These are phyloP conservation scores for Veloboletus limbatus DNA, from an alignment of 1,284 basidiomycete species.

Conservation along the genomic window DNA sequence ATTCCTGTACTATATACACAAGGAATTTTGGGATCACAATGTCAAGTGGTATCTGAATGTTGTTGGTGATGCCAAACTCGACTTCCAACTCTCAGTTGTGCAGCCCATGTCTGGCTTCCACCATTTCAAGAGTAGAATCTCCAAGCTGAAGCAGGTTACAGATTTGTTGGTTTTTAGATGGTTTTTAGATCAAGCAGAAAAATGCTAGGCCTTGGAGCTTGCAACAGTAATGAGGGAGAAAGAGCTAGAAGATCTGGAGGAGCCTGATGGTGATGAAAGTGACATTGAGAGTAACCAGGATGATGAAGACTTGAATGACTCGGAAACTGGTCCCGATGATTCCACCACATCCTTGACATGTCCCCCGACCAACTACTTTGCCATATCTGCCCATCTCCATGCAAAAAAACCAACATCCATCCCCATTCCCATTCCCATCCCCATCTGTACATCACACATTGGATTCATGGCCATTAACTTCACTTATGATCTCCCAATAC, in stretches of 20 bases:
- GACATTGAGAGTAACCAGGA: too few species aligned
- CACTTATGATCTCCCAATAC: background rate
- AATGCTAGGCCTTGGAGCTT: background rate
- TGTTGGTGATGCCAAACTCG: background rate
- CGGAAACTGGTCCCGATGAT: too few species aligned
- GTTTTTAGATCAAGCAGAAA: too few species aligned
- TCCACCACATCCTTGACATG: background rate
- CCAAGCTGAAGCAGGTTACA: constrained; percentile 3
- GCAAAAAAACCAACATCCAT: background rate
- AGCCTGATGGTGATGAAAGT: too few species aligned
- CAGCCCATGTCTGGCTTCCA: background rate
- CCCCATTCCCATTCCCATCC: background rate
- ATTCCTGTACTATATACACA: background rate
- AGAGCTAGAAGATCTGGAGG: too few species aligned
- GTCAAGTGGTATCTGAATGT: constrained; percentile 3
- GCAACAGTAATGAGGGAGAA: background rate
- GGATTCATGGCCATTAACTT: background rate
- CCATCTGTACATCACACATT: background rate
- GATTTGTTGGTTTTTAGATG: too few species aligned
- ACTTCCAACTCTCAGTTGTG: constrained; percentile 3
- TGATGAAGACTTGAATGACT: background rate
- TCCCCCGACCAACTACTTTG: background rate
- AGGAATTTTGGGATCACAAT: constrained; percentile 7
- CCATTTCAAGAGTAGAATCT: constrained; percentile 9
- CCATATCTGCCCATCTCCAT: background rate